Evolutionary conservation across 2,329 filamentous ascomycete species (phyloP).

Genomic region (Leptographium flavum): DNA sequence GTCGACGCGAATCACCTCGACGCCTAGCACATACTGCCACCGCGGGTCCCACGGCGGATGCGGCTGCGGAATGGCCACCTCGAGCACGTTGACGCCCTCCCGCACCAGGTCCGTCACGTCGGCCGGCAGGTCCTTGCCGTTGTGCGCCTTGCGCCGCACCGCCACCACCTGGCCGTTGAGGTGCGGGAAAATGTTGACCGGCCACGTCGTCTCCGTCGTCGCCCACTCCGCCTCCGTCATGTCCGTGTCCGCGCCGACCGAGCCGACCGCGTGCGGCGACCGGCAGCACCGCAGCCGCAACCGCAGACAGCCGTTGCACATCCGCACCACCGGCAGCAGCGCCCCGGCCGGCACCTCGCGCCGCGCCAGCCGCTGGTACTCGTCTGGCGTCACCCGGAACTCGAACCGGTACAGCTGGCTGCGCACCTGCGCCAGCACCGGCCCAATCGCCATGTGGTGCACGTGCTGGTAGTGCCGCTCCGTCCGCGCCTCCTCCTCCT

Average conservation of each 20-base stretch:
- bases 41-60: slow-evolving; percentile 6
- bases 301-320: slow-evolving; percentile 38
- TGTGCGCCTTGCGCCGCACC: slow-evolving; percentile 52
- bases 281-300: slow-evolving; percentile 56
- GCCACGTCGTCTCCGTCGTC: slow-evolving; percentile 53
- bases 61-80: slow-evolving; percentile 29
- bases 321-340: slow-evolving; percentile 22
- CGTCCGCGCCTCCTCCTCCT: not conserved
- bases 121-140: slow-evolving; percentile 61
- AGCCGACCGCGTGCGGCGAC: slow-evolving; percentile 8
- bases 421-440: slow-evolving; percentile 22
- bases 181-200: slow-evolving; percentile 50
- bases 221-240: slow-evolving; percentile 43
- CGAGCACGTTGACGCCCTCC: slow-evolving; percentile 47
- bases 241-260: not conserved
- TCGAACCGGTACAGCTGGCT: slow-evolving; percentile 25
- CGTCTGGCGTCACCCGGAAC: slow-evolving; percentile 29
- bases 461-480: slow-evolving; percentile 43
- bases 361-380: slow-evolving; percentile 21
- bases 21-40: slow-evolving; percentile 35
- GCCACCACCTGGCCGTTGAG: slow-evolving; percentile 48
- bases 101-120: slow-evolving; percentile 53
- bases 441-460: slow-evolving; percentile 32
- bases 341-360: slow-evolving; percentile 16
- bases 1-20: slow-evolving; percentile 53